Conservation (phyloP, 371 early-diverging fungal genomes). For the Lichtheimia ornata region DNA sequence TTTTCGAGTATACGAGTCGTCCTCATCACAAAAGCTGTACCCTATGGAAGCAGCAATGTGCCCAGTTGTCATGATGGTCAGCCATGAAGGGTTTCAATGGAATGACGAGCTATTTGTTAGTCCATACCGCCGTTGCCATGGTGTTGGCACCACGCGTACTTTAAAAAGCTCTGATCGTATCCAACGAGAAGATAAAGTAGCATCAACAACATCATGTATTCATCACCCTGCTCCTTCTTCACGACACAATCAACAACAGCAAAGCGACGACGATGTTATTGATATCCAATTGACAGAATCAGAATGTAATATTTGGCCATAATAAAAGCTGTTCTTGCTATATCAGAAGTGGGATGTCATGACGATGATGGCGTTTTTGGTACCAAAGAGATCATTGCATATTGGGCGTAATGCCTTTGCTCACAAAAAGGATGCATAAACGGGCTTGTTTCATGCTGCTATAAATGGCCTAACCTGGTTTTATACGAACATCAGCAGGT, state of each 20-base stretch:
- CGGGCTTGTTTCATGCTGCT: background rate
- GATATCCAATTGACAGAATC: slow-evolving; percentile 13
- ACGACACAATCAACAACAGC: background rate
- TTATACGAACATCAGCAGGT: background rate
- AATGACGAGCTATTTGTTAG: slow-evolving; percentile 25
- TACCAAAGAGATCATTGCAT: too few species aligned
- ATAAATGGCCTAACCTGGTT: background rate
- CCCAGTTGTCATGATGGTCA: slow-evolving; percentile 23
- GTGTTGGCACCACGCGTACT: background rate
- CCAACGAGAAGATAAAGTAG: slow-evolving; percentile 13
- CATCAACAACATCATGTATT: background rate
- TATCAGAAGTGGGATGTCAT: background rate
- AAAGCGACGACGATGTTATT: slow-evolving; percentile 14
- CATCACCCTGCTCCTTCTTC: background rate
- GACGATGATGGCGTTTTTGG: too few species aligned
- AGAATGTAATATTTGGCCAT: slow-evolving; percentile 21
- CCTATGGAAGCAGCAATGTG: slow-evolving; percentile 7
- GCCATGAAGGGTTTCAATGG: slow-evolving; percentile 30
- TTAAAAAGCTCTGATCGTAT: slow-evolving; percentile 20
- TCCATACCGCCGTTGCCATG: slow-evolving; percentile 13
- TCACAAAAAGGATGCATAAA: too few species aligned
- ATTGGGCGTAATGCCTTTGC: too few species aligned
- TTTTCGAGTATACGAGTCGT: slow-evolving; percentile 29
- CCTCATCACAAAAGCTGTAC: background rate
- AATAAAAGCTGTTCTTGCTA: background rate